Percentiles rank a stretch among this genome's conserved stretches.
These are phyloP conservation scores for Schrenkiella parvula DNA, from an alignment of 345 rosid genomes.

Conservation along the genomic window DNA sequence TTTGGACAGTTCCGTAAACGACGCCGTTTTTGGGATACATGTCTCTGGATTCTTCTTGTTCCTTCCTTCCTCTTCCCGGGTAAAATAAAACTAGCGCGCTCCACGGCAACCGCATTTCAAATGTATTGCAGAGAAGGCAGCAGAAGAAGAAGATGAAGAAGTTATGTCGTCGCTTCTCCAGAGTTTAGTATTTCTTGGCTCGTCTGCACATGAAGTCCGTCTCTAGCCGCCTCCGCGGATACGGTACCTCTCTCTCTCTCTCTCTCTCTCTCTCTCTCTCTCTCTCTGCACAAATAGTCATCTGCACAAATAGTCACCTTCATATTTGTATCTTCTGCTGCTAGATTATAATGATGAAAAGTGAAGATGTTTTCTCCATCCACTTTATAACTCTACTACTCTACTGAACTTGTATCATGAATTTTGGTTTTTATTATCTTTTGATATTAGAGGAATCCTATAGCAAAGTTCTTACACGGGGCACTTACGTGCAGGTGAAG, in stretches of 20 bases:
- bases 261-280: background rate
- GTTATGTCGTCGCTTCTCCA: conserved; percentile 50
- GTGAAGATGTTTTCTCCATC: background rate
- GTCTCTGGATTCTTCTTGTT: conserved; percentile 9
- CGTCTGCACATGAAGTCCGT: conserved; percentile 69
- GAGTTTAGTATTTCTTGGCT: conserved; percentile 49
- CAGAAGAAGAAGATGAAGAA: background rate
- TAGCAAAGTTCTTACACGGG: background rate
- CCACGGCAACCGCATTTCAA: background rate
- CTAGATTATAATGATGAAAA: background rate
- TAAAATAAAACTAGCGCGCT: background rate
- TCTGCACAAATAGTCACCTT: background rate
- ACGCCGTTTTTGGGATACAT: background rate
- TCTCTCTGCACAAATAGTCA: background rate
- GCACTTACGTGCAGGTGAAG: conserved; percentile 50
- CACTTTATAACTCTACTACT: no score
- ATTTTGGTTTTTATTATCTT: background rate
- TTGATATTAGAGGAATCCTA: background rate
- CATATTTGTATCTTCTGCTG: background rate
- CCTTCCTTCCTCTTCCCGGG: conserved; percentile 10
- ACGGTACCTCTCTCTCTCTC: conserved; percentile 38
- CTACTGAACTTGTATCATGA: background rate
- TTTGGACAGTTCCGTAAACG: no score
- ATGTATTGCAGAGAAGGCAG: background rate
- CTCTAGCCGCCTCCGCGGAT: conserved; percentile 60